phyloP scores from a whole-genome alignment of 2,329 filamentous ascomycete species.

The Neofusicoccum parvum region DNA sequence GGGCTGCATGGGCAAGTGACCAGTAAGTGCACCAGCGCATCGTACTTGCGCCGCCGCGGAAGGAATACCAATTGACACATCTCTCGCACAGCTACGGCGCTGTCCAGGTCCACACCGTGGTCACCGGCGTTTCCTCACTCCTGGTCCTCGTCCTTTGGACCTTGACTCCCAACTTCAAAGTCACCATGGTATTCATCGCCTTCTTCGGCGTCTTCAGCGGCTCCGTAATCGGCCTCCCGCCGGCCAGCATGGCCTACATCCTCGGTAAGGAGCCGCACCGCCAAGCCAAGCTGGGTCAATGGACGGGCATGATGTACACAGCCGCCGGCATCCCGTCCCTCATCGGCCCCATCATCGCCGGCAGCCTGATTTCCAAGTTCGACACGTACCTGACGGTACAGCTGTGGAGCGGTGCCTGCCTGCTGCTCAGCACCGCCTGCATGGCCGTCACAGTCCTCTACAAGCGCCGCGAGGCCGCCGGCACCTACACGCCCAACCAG shows the following conservation, averaged over 20 bases:
- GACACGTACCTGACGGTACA: constrained; percentile 49
- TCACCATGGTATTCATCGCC: constrained; percentile 51
- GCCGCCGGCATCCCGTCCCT: constrained; percentile 48
- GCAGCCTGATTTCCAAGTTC: constrained; percentile 47
- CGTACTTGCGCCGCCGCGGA: not conserved
- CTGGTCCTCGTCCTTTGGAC: constrained; percentile 50
- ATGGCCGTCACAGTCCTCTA: constrained; percentile 40
- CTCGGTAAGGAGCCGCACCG: constrained; percentile 37
- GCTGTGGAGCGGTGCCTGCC: constrained; percentile 48
- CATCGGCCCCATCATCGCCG: constrained; percentile 51
- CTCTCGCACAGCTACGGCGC: constrained; percentile 39
- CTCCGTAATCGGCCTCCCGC: constrained; percentile 53
- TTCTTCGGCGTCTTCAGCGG: constrained; percentile 53
- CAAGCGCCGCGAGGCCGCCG: not conserved
- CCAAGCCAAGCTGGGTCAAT: constrained; percentile 51
- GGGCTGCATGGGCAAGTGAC: constrained; percentile 49
- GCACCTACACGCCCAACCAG: not conserved
- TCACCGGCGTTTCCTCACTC: constrained; percentile 45
- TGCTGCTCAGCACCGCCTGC: constrained; percentile 45
- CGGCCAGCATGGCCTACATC: constrained; percentile 52
- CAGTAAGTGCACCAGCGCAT: constrained; percentile 25
- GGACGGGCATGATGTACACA: constrained; percentile 57
- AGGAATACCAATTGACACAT: not conserved
- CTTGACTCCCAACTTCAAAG: constrained; percentile 37
- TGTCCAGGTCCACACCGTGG: constrained; percentile 48